These are phyloP conservation scores for Clathrospora elynae DNA, from an alignment of 2,329 filamentous ascomycete species.

Conservation along the genomic window DNA sequence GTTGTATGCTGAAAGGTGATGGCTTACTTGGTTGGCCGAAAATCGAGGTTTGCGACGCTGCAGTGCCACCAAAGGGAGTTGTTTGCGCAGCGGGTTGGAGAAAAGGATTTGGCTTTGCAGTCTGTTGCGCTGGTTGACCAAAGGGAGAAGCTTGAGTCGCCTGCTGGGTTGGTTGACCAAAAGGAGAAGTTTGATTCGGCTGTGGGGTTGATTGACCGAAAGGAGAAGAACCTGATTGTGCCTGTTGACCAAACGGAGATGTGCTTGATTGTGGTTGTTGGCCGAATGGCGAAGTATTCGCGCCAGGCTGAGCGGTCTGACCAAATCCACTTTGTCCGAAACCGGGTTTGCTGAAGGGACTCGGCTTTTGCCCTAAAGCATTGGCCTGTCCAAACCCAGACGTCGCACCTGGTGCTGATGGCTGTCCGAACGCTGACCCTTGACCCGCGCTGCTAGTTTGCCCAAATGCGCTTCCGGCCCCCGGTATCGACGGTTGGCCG, in stretches of 20 bases:
- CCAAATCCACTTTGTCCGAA: conserved; percentile 50
- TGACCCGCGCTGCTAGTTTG: conserved; percentile 20
- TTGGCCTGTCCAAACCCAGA: conserved; percentile 43
- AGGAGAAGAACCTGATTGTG: conserved; percentile 26
- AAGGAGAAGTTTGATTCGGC: conserved; percentile 20
- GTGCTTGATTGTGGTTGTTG: conserved; percentile 39
- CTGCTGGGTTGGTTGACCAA: conserved; percentile 17
- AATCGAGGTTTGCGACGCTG: conserved; percentile 25
- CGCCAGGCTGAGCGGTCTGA: conserved; percentile 49
- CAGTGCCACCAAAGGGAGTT: conserved; percentile 26
- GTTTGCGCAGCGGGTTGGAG: conserved; percentile 9
- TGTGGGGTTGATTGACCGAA: conserved; percentile 31
- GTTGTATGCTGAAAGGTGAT: conserved; percentile 26
- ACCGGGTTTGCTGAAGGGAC: conserved; percentile 52
- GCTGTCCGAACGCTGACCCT: conserved; percentile 43
- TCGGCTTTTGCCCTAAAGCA: conserved; percentile 30
- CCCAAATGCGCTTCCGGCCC: conserved; percentile 30
- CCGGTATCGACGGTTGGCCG: conserved; percentile 47
- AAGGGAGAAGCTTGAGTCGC: conserved; percentile 24
- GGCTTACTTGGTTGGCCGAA: conserved; percentile 46
- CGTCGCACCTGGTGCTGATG: conserved; percentile 36
- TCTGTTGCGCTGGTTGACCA: conserved; percentile 23
- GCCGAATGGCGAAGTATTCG: conserved; percentile 39
- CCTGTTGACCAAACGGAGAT: conserved; percentile 37
- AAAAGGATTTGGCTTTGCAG: conserved; percentile 15